Conservation (phyloP, 176 grass and related monocot genomes). For the Cenchrus americanus region DNA sequence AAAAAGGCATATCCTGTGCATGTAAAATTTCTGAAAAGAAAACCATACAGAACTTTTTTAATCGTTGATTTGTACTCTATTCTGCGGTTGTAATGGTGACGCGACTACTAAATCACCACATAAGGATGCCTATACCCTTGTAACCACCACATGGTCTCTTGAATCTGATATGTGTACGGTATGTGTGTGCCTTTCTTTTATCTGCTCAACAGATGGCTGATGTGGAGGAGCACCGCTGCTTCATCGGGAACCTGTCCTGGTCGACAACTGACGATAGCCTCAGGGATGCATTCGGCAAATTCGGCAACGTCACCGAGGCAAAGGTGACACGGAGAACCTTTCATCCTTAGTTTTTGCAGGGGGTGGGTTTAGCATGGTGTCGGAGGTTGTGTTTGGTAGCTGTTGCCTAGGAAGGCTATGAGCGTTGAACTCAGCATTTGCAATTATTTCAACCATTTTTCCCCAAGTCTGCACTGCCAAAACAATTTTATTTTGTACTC, state of each 20-base stretch:
- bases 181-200: too few species aligned
- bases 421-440: not conserved
- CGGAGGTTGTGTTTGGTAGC: too few species aligned
- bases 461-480: not conserved
- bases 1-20: not conserved
- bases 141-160: too few species aligned
- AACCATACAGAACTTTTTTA: not conserved
- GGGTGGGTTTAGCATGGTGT: not conserved
- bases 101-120: too few species aligned
- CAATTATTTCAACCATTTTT: not conserved
- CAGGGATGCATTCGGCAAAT: conserved; percentile 74
- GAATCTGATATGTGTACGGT: too few species aligned
- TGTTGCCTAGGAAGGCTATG: not conserved
- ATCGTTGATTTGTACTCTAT: not conserved
- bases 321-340: conserved; percentile 54
- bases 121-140: too few species aligned
- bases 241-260: conserved; percentile 96
- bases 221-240: conserved; percentile 80
- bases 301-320: conserved; percentile 81
- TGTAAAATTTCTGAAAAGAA: not conserved
- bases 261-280: conserved; percentile 70
- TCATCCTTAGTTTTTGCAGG: not conserved
- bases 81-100: not conserved
- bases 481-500: not conserved
- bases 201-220: conserved; percentile 54